phyloP scores from a whole-genome alignment of 2,329 filamentous ascomycete species.

The Blastomyces parvus region DNA sequence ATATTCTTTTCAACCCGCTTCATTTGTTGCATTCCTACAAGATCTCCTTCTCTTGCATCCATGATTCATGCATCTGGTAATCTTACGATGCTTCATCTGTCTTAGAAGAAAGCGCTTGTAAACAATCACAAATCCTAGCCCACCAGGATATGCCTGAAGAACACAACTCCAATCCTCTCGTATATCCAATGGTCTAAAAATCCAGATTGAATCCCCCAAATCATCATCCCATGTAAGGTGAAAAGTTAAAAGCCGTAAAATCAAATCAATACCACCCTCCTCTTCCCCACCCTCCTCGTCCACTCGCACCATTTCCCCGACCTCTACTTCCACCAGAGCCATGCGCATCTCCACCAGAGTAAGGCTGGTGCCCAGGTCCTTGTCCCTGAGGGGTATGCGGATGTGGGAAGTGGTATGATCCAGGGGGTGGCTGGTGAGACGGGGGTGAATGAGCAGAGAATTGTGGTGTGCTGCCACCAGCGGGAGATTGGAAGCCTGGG shows the following conservation, averaged over 20 bases:
- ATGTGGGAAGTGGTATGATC: constrained; percentile 27
- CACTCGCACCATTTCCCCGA: neutral
- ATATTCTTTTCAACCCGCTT: neutral
- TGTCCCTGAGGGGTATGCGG: constrained; percentile 19
- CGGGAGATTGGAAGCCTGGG: constrained; percentile 11
- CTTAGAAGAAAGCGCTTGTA: neutral
- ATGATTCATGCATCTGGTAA: neutral
- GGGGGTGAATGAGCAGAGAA: constrained; percentile 10
- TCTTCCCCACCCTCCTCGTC: constrained; percentile 13
- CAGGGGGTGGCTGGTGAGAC: constrained; percentile 24
- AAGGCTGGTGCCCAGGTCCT: neutral
- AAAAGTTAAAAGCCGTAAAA: neutral
- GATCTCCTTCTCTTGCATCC: neutral
- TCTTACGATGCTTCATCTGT: neutral
- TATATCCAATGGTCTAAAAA: neutral
- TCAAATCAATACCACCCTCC: constrained; percentile 14
- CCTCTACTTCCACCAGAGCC: constrained; percentile 5
- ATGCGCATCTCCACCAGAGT: constrained; percentile 9
- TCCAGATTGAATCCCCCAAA: neutral
- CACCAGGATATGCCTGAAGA: neutral
- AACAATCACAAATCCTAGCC: neutral
- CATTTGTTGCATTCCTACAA: neutral
- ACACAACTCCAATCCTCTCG: too few species aligned
- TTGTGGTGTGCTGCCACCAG: neutral
- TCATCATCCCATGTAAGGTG: neutral